These are phyloP conservation scores for Tricholoma matsutake DNA, from an alignment of 768 basidiomycete species.

Conservation along the genomic window DNA sequence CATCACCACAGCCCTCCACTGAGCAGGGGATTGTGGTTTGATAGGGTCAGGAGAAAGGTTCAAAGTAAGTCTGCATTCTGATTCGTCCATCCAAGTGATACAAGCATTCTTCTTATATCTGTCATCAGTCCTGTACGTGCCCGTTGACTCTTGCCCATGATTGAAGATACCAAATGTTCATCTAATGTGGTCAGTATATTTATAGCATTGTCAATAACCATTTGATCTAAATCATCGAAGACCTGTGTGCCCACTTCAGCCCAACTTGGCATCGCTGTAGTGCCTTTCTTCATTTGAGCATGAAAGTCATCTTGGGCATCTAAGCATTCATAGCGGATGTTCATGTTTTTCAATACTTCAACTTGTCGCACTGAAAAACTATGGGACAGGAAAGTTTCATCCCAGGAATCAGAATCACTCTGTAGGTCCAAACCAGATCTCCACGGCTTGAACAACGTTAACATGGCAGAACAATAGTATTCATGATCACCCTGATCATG, in stretches of 20 bases:
- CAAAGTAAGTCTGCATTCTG: not conserved
- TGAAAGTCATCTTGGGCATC: slow-evolving; percentile 21
- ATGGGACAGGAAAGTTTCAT: slow-evolving; percentile 16
- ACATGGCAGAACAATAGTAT: slow-evolving; percentile 31
- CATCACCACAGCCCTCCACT: not conserved
- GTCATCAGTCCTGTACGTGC: not conserved
- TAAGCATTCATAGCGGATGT: slow-evolving; percentile 28
- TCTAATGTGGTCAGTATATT: not conserved
- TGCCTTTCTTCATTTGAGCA: no score
- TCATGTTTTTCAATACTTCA: slow-evolving; percentile 24
- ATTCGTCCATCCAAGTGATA: not conserved
- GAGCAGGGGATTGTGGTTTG: not conserved
- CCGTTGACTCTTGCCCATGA: not conserved
- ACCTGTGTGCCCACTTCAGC: no score
- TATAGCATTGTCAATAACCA: no score
- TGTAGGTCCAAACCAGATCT: slow-evolving; percentile 26
- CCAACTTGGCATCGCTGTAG: no score
- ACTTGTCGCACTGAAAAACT: slow-evolving; percentile 13
- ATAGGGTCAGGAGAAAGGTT: not conserved
- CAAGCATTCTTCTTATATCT: not conserved
- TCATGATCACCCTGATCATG: slow-evolving; percentile 29
- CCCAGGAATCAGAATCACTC: slow-evolving; percentile 17
- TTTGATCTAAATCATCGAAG: no score
- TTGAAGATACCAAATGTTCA: not conserved
- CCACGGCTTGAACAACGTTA: slow-evolving; percentile 34